Base-by-base conservation (phyloP, 164 flowering plant genomes). In the Umbilicus rupestris region DNA sequence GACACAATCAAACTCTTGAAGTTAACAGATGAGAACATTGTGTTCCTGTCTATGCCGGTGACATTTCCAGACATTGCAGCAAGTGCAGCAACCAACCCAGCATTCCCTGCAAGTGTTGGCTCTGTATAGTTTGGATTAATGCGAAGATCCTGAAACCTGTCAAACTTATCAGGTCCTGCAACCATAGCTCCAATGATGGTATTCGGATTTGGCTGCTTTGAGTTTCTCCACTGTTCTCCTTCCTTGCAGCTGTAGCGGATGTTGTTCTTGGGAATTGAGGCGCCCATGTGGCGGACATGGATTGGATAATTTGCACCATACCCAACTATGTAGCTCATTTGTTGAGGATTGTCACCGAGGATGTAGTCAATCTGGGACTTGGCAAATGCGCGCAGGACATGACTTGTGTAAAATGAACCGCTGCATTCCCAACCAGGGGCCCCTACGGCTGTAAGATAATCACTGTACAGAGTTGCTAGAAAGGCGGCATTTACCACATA, bases 381-480 rank as follows among this genome's bases (percentile, higher is more conserved):
- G 42, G 98, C 97, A 74, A 93, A 93, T 9, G 83, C 76, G 4
- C 94, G 92, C 68, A 93, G 77, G 44, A 76, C 81, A 19, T 81
- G 74, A n/a, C 83, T 81, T 4, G 90, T 72, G 72, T 76, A 87
- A 83, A 90, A 93, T 70, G 78, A 81, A 59, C 90, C 96, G 44
- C 96, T 96, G 80, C 98, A 93, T 67, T 86, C 81, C 98, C 98
- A 93, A 45, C 98, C 98, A 19, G 96, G 97, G 24, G 96, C 87
- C 70, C 87, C 98, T 3, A 92, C 87, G 64, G 97, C 95, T 26
- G 82, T 90, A 74, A 90, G 90, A 68, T 93, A 93, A 74, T 93
- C 98, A 67, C 86, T 81, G 71, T 71, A 93, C 26, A 90, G 46
- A 4, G 90, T 79, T 55, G 98, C 96, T 67, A 93, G 70, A 84